These are phyloP conservation scores for Pseudocercospora fijiensis DNA, from an alignment of 2,329 filamentous ascomycete genomes.

Conservation along the genomic window DNA sequence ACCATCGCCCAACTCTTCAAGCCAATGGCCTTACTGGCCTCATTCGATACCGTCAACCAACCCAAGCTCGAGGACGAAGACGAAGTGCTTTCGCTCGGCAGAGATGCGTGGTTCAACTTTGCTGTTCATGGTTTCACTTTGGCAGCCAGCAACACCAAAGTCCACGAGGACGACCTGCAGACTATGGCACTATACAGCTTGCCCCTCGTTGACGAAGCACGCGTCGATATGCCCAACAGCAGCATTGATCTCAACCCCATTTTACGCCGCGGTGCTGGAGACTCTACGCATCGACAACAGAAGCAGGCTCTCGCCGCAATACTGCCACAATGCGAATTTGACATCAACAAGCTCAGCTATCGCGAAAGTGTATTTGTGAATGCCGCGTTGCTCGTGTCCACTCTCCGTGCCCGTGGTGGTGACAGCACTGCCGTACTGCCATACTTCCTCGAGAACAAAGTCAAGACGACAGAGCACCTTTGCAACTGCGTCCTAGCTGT, in stretches of 20 bases:
- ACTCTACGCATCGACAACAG: constrained; percentile 73
- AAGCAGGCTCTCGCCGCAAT: constrained; percentile 74
- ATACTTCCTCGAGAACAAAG: constrained; percentile 93
- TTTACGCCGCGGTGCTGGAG: constrained; percentile 78
- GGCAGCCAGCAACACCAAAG: constrained; percentile 69
- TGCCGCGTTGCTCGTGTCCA: constrained; percentile 85
- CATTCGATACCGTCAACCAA: constrained; percentile 52
- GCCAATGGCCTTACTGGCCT: constrained; percentile 82
- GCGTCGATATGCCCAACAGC: constrained; percentile 86
- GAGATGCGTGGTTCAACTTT: constrained; percentile 98
- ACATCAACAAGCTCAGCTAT: constrained; percentile 81
- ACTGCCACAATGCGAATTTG: constrained; percentile 71
- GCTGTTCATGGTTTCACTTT: constrained; percentile 87
- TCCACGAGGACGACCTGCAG: constrained; percentile 73
- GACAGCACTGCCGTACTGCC: constrained; percentile 86
- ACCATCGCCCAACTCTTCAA: constrained; percentile 86
- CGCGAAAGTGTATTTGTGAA: constrained; percentile 90
- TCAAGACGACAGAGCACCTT: constrained; percentile 57
- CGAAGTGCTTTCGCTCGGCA: constrained; percentile 57
- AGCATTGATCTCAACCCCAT: constrained; percentile 97
- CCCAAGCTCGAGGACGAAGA: constrained; percentile 52
- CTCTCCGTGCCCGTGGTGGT: constrained; percentile 77
- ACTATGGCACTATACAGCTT: constrained; percentile 84
- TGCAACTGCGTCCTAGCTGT: constrained; percentile 64
- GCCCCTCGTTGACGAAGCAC: constrained; percentile 82